Evolutionary conservation across 75 land plant genomes (phyloP), one percentile per base, ranked within the genome.

Genomic region (Larix kaempferi): DNA sequence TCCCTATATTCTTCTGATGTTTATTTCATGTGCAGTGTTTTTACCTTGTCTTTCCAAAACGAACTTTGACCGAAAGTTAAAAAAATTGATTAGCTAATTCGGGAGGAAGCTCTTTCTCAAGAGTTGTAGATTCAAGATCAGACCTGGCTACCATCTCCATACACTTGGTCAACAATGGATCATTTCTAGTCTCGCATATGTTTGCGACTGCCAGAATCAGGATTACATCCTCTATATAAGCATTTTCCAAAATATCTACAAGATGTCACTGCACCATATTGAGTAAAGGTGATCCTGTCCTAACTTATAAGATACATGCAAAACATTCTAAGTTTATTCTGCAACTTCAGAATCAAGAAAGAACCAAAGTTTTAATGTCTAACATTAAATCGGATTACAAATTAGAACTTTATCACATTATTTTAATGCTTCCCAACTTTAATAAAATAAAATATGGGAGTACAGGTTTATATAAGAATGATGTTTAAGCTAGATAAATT

Each of bases 61-160:
- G 16, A 56, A 13, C 41, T 55, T 22, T 29, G 16, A 21, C 2
- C 72, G 82, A 65, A 79, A 57, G 60, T 86, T 81, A 29, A 21
- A 71, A n/a, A 1, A 92, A 79, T n/a, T 83, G 77, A 23, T 79
- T 80, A 7, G 75, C 72, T 23, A 90, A 67, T 57, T 80, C 83
- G 58, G 12, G 22, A 25, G 95, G 91, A 60, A 96, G 85, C 69
- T 91, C 91, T 77, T 94, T 92, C 78, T 90, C 93, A 21, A 96
- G 72, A 26, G 83, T 69, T 19, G 86, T 57, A n/a, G 33, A 57
- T 59, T 84, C 90, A 74, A 94, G 81, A 78, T 89, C 81, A 14
- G 95, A 94, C 37, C 84, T 62, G 21, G 86, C 93, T 35, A 96
- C 61, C 59, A 84, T 79, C 17, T 87, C 80, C 52, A 91, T 67